These are phyloP conservation scores for Marasmius tenuissimus DNA, from an alignment of 1,284 basidiomycete species.

Conservation along the genomic window DNA sequence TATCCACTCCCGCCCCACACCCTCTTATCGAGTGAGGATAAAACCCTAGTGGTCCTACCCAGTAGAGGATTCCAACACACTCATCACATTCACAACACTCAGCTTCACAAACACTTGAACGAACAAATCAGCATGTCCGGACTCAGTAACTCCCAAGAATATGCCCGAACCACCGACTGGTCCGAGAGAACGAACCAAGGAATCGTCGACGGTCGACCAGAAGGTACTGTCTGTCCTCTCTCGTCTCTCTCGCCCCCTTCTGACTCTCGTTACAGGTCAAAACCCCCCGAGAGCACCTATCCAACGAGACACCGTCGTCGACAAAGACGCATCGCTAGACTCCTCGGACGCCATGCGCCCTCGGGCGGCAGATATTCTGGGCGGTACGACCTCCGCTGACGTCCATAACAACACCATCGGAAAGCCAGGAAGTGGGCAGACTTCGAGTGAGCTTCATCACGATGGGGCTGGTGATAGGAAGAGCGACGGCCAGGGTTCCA, in stretches of 20 bases:
- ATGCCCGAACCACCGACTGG: constrained; percentile 16
- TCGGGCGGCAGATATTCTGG: constrained; percentile 10
- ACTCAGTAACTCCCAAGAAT: constrained; percentile 13
- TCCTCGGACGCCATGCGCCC: neutral
- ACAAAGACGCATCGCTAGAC: constrained; percentile 20
- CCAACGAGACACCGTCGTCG: constrained; percentile 21
- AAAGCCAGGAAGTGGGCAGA: constrained; percentile 25
- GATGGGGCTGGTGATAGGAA: constrained; percentile 24
- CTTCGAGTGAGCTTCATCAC: constrained; percentile 26
- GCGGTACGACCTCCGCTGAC: constrained; percentile 26
- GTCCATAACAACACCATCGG: constrained; percentile 21
- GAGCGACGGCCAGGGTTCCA: constrained; percentile 16
- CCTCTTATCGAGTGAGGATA: neutral
- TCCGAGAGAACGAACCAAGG: constrained; percentile 20
- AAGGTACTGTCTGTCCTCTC: constrained; percentile 12
- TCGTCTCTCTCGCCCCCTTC: neutral
- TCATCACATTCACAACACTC: neutral
- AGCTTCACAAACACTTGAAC: neutral
- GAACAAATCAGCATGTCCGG: constrained; percentile 13
- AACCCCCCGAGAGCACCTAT: constrained; percentile 16
- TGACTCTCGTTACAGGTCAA: constrained; percentile 12
- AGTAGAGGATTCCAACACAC: neutral
- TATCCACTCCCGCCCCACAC: neutral
- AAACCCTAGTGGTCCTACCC: neutral
- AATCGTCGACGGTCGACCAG: constrained; percentile 23